phyloP scores from a whole-genome alignment of 2,329 filamentous ascomycete genomes.

The Fusarium brevicatenulatum region DNA sequence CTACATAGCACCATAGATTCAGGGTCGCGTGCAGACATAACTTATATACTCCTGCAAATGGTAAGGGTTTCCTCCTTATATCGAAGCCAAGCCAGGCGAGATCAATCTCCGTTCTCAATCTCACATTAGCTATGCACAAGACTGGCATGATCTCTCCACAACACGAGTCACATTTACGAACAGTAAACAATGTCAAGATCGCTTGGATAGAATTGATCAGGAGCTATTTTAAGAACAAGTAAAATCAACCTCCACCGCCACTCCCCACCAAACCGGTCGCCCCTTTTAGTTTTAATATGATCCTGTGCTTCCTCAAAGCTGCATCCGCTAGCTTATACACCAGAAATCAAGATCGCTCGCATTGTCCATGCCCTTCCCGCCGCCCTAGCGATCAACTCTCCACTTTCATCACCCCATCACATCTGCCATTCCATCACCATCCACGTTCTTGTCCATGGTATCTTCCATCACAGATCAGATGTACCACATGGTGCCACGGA shows the following conservation, averaged over 20 bases:
- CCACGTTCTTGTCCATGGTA: background rate
- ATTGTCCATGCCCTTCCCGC: conserved; percentile 29
- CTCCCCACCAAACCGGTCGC: conserved; percentile 50
- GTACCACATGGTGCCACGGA: conserved; percentile 57
- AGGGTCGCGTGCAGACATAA: background rate
- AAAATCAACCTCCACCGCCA: conserved; percentile 49
- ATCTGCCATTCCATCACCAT: background rate
- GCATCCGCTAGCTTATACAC: background rate
- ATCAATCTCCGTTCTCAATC: background rate
- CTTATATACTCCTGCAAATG: background rate
- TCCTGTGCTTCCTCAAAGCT: conserved; percentile 4
- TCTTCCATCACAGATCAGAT: conserved; percentile 45
- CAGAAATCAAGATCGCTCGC: conserved; percentile 25
- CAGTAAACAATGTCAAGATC: conserved; percentile 5
- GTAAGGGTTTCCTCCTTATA: background rate
- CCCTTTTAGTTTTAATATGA: conserved; percentile 44
- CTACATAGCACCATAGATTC: background rate
- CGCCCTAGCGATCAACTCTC: conserved; percentile 29
- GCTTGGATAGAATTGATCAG: conserved; percentile 15
- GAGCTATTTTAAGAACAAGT: conserved; percentile 27
- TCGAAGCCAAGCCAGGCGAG: background rate
- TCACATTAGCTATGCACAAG: background rate
- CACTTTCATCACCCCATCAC: background rate
- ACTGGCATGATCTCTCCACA: background rate
- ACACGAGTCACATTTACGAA: background rate